Conservation (phyloP, 1,284 basidiomycete species). For the Schizophyllum amplum region DNA sequence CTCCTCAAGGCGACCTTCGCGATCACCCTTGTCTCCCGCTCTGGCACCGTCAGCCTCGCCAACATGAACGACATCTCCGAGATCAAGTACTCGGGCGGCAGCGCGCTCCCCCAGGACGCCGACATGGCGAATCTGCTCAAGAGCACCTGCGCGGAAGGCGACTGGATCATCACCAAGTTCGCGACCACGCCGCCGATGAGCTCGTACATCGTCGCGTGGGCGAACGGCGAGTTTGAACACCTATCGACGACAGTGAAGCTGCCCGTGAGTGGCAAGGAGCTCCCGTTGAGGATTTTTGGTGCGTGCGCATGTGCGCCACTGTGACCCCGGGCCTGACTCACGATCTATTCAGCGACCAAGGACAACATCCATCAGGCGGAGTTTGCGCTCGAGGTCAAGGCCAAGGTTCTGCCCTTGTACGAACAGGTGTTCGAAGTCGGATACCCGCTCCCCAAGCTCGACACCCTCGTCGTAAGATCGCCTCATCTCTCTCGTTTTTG, state of each 20-base stretch:
- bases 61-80: slow-evolving; percentile 80
- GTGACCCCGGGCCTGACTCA: slow-evolving; percentile 1
- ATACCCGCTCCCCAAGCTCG: slow-evolving; percentile 89
- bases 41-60: slow-evolving; percentile 69
- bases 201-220: slow-evolving; percentile 88
- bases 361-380: slow-evolving; percentile 80
- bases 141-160: slow-evolving; percentile 24
- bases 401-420: slow-evolving; percentile 83
- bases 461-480: slow-evolving; percentile 66
- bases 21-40: slow-evolving; percentile 79
- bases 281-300: slow-evolving; percentile 85
- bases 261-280: slow-evolving; percentile 73
- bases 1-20: slow-evolving; percentile 83
- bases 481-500: background rate
- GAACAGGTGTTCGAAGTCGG: slow-evolving; percentile 89
- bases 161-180: slow-evolving; percentile 81
- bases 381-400: slow-evolving; percentile 87
- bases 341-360: slow-evolving; percentile 51
- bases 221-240: slow-evolving; percentile 77
- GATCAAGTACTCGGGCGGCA: slow-evolving; percentile 27
- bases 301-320: slow-evolving; percentile 14
- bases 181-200: slow-evolving; percentile 78
- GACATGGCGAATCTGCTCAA: slow-evolving; percentile 32
- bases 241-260: slow-evolving; percentile 75
- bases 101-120: slow-evolving; percentile 12